Evolutionary conservation across 2,329 filamentous ascomycete species (phyloP).

Genomic region (Didymellaceae sp.): DNA sequence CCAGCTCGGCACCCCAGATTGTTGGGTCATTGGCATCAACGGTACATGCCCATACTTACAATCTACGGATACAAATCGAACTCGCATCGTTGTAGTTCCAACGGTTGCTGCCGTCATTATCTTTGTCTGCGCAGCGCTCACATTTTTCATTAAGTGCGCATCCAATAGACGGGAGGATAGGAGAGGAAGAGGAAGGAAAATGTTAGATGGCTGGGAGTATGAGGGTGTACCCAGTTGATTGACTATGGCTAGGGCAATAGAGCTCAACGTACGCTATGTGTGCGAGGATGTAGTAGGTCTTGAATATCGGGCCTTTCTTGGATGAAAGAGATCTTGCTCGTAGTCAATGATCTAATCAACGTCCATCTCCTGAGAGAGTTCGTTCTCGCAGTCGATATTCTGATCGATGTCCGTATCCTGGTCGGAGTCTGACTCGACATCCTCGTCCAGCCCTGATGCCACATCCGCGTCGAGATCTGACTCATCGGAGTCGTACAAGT

Average conservation of each 20-base stretch:
- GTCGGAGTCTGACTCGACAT: too few species aligned
- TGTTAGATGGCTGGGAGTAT: constrained; percentile 66
- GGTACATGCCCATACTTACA: constrained; percentile 64
- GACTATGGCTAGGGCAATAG: neutral
- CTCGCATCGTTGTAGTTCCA: constrained; percentile 63
- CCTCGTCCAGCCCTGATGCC: too few species aligned
- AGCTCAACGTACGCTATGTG: too few species aligned
- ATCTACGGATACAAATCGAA: constrained; percentile 51
- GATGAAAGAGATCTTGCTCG: too few species aligned
- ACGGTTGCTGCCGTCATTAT: constrained; percentile 69
- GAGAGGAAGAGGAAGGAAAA: constrained; percentile 57
- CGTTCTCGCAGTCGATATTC: too few species aligned
- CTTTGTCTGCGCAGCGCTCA: constrained; percentile 65
- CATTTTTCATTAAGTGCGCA: constrained; percentile 69
- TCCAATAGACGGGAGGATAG: constrained; percentile 63
- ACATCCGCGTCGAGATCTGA: too few species aligned
- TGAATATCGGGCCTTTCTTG: too few species aligned
- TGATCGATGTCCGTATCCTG: too few species aligned
- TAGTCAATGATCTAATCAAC: too few species aligned
- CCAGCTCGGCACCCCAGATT: constrained; percentile 60
- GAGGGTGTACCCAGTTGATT: constrained; percentile 65
- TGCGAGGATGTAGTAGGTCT: too few species aligned
- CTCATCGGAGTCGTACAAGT: too few species aligned
- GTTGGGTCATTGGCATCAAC: constrained; percentile 66
- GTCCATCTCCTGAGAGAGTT: too few species aligned